Evolutionary conservation across 2,329 filamentous ascomycete species (phyloP).

Genomic region (Aspergillus chevalieri): DNA sequence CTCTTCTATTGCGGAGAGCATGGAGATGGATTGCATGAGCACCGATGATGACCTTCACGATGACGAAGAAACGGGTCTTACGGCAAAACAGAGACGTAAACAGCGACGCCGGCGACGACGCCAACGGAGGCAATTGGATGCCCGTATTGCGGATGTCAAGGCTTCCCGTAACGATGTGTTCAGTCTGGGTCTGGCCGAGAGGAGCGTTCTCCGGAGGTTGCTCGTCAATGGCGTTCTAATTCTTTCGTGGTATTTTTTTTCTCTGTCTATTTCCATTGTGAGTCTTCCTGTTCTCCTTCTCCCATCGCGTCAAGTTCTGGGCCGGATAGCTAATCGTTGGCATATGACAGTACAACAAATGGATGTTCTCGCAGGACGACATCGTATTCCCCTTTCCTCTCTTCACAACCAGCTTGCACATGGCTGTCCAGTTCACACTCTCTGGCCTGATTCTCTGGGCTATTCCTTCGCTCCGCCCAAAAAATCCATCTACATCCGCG

Average conservation of each 20-base stretch:
- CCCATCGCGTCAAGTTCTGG: not conserved
- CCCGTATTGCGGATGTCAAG: slow-evolving; percentile 57
- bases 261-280: slow-evolving; percentile 84
- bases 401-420: slow-evolving; percentile 91
- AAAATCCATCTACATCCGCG: slow-evolving; percentile 26
- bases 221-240: slow-evolving; percentile 76
- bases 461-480: slow-evolving; percentile 74
- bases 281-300: slow-evolving; percentile 29
- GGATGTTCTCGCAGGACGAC: slow-evolving; percentile 89
- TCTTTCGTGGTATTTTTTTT: slow-evolving; percentile 84
- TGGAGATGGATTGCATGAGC: slow-evolving; percentile 53
- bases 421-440: slow-evolving; percentile 86
- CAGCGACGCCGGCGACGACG: slow-evolving; percentile 60
- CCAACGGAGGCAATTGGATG: slow-evolving; percentile 63
- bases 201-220: slow-evolving; percentile 62
- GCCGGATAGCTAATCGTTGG: not conserved
- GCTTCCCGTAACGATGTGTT: slow-evolving; percentile 65
- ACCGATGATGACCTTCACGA: slow-evolving; percentile 70
- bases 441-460: slow-evolving; percentile 72
- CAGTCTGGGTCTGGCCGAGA: slow-evolving; percentile 57
- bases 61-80: slow-evolving; percentile 86
- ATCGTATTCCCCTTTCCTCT: slow-evolving; percentile 91
- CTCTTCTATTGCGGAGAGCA: slow-evolving; percentile 41
- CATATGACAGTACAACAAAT: slow-evolving; percentile 84
- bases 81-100: slow-evolving; percentile 60